Base-by-base conservation (phyloP, 148 eudicot species). In the Chenopodium quinoa region DNA sequence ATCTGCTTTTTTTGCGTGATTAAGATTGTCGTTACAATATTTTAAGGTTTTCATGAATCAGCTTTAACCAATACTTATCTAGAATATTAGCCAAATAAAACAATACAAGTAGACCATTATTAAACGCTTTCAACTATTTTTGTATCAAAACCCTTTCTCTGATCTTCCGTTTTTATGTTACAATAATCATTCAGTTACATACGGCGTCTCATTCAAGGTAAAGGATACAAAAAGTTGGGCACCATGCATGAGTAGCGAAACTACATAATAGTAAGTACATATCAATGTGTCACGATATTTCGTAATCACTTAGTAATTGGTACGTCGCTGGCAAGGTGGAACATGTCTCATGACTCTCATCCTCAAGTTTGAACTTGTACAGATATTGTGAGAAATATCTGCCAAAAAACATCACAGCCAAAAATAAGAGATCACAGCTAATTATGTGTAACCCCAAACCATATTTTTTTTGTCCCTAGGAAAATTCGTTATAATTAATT, bases 361-460 rank as follows among this genome's bases (percentile, higher is more conserved):
- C 71, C 58, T 50, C n/a, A 62, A 58, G 22, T 60, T 76, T 68
- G 34, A 71, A 71, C 68, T 79, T 3, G 62, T 0, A 75, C 50
- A 66, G 46, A 47, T 62, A 62, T n/a, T 20, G 52, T 77, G 50
- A 25, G 4, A 78, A 32, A 82, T 32, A 73, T 78, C 83, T 84
- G 67, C 65, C 60, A 76, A 70, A 40, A 71, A 63, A 25, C 73
- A 80, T 71, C 58, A 76, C 62, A 72, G 73, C 34, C 62, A 80
- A 34, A 67, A 16, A 46, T 3, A 74, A 64, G 81, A 34, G 23
- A 60, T 80, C 60, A 80, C 64, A 68, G 44, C 58, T 46, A 79
- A 69, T 40, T 68, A 80, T 63, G 31, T 56, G 70, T 40, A 58
- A 75, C 48, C 86, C 47, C 23, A 44, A 77, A 48, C 48, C 29